phyloP scores from a whole-genome alignment of 164 flowering plant genomes.

The Saururus chinensis region DNA sequence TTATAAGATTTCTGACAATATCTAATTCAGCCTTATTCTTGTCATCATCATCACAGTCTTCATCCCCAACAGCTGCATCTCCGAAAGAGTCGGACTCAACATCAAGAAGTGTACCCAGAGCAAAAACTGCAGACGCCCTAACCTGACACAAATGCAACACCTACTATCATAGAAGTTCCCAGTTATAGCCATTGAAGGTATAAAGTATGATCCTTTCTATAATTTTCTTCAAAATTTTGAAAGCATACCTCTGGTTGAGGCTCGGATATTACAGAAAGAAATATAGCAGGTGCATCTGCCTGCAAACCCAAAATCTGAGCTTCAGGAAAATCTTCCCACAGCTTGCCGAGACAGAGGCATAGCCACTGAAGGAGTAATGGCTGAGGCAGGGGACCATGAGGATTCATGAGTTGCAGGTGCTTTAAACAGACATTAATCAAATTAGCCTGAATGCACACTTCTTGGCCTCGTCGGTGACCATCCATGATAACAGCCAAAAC shows the following conservation, averaged over 20 bases:
- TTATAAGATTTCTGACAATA: constrained; percentile 64
- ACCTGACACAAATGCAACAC: constrained; percentile 36
- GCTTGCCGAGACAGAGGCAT: constrained; percentile 87
- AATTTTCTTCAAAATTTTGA: not conserved
- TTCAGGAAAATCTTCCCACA: constrained; percentile 89
- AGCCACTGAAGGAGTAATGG: constrained; percentile 94
- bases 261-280: constrained; percentile 49
- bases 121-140: constrained; percentile 91
- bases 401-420: constrained; percentile 57
- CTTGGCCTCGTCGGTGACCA: constrained; percentile 85
- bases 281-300: constrained; percentile 62
- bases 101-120: constrained; percentile 76
- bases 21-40: constrained; percentile 57
- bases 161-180: not conserved
- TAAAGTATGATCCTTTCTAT: not conserved
- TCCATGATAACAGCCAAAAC: constrained; percentile 94
- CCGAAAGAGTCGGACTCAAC: constrained; percentile 60
- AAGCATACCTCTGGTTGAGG: constrained; percentile 87
- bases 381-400: constrained; percentile 62
- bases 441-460: constrained; percentile 76
- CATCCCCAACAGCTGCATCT: constrained; percentile 59
- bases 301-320: constrained; percentile 70
- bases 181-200: not conserved
- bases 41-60: constrained; percentile 85
- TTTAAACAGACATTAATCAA: constrained; percentile 71